Conservation (phyloP, 106 monocot species). For the Posidonia australis region DNA sequence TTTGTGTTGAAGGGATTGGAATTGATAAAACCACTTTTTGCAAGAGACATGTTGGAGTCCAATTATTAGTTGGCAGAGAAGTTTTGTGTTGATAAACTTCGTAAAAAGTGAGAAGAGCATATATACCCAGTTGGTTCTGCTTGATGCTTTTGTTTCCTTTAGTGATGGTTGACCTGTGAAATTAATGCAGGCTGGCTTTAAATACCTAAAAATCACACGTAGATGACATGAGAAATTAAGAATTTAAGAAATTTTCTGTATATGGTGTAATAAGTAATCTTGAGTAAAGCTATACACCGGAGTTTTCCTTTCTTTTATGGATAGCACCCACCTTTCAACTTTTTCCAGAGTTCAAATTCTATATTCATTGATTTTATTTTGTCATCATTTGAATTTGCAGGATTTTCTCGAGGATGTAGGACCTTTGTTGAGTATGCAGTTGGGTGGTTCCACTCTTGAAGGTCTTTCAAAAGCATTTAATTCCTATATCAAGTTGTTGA, state of each 20-base stretch:
- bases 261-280: no score
- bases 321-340: not conserved
- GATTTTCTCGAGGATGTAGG: conserved; percentile 95
- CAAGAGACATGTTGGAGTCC: no score
- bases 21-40: no score
- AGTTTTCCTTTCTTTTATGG: not conserved
- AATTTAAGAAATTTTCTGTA: not conserved
- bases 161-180: no score
- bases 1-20: no score
- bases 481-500: conserved; percentile 67
- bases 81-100: no score
- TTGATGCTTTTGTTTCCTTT: no score
- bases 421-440: conserved; percentile 76
- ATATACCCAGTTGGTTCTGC: no score
- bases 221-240: not conserved
- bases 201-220: not conserved
- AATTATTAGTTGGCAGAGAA: no score
- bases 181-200: no score
- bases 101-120: no score
- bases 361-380: not conserved
- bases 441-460: conserved; percentile 71
- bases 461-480: conserved; percentile 72
- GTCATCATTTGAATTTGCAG: conserved; percentile 25
- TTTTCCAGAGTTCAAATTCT: not conserved
- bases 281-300: not conserved